Percentiles rank a stretch among this genome's conserved stretches.
phyloP scores from a whole-genome alignment of 345 rosid species.

The Isatis tinctoria region DNA sequence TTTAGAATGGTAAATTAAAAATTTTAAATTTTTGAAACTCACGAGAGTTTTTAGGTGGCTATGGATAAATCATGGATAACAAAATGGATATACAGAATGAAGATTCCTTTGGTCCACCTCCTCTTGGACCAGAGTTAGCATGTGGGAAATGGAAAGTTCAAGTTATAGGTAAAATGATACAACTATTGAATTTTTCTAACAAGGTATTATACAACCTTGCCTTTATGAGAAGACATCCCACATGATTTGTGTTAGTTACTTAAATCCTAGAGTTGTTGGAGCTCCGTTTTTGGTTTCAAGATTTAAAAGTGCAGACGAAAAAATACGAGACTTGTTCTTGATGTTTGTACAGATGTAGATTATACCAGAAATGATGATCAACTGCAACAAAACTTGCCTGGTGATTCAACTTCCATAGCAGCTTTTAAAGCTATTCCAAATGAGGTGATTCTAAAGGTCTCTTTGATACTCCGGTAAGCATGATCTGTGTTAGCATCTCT shows the following conservation, averaged over 20 bases:
- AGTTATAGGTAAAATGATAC: too few species aligned
- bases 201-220: too few species aligned
- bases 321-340: constrained; percentile 1
- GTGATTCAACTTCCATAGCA: constrained; percentile 56
- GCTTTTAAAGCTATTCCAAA: constrained; percentile 49
- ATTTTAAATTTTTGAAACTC: too few species aligned
- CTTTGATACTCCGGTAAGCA: constrained; percentile 65
- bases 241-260: not conserved
- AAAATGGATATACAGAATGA: too few species aligned
- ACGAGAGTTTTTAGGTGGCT: too few species aligned
- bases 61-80: too few species aligned
- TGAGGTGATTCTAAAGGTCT: constrained; percentile 67
- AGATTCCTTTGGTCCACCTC: too few species aligned
- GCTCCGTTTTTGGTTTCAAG: constrained; percentile 1
- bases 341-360: constrained; percentile 49
- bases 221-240: too few species aligned
- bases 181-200: too few species aligned
- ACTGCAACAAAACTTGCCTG: constrained; percentile 56
- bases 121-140: too few species aligned
- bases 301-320: not conserved
- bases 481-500: not conserved
- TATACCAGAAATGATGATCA: constrained; percentile 65
- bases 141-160: too few species aligned
- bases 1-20: too few species aligned
- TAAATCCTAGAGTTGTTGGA: not conserved